Evolutionary conservation across 805 yeast genomes (phyloP).

Genomic region (Yarrowia porcina): DNA sequence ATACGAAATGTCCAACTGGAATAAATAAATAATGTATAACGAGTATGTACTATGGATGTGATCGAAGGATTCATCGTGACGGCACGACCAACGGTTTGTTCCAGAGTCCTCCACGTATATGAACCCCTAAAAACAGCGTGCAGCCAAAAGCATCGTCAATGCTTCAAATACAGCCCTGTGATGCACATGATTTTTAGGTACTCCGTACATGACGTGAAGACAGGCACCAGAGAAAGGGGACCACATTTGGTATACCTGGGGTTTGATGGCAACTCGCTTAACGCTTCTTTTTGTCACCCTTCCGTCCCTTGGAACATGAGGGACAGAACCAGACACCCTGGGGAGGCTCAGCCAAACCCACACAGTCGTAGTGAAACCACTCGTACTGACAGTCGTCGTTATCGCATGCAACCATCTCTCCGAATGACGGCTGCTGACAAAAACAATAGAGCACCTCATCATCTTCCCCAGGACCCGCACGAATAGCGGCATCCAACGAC

Average conservation of each 20-base stretch:
- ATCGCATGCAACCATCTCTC: constrained; percentile 96
- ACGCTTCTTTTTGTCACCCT: constrained; percentile 34
- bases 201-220: not conserved
- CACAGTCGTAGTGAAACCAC: constrained; percentile 97
- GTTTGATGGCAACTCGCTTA: constrained; percentile 20
- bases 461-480: constrained; percentile 50
- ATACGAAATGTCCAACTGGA: too few relatives aligned
- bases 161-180: not conserved
- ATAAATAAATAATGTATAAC: constrained; percentile 7
- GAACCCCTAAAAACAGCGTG: not conserved
- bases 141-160: too few relatives aligned
- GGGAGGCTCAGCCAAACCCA: constrained; percentile 84
- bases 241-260: too few relatives aligned
- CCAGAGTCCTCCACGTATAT: not conserved
- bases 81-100: not conserved
- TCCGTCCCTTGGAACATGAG: constrained; percentile 52
- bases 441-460: constrained; percentile 71
- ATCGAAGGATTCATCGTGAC: not conserved
- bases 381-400: constrained; percentile 81
- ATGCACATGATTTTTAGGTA: not conserved
- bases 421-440: constrained; percentile 91
- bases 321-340: constrained; percentile 95
- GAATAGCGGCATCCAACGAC: constrained; percentile 13
- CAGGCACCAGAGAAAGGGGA: not conserved
- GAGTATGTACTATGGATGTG: constrained; percentile 30